phyloP scores from a whole-genome alignment of 805 yeast species.

The Candida schatavii region DNA sequence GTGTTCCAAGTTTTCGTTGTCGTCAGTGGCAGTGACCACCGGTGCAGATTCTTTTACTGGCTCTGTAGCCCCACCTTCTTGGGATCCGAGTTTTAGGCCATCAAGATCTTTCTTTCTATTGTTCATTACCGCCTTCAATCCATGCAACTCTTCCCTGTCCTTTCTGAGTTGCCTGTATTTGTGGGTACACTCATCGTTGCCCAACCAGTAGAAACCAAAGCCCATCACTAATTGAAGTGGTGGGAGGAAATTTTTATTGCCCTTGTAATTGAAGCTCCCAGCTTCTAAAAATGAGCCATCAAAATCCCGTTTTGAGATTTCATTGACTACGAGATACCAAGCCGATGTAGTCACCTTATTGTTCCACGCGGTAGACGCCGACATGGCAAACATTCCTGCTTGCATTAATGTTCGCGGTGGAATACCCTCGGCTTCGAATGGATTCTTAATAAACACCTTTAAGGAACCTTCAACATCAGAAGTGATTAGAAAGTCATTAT shows the following conservation, averaged over 20 bases:
- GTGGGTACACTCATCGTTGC: slow-evolving; percentile 53
- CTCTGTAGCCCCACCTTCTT: slow-evolving; percentile 3
- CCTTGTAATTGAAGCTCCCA: slow-evolving; percentile 57
- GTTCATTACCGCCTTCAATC: slow-evolving; percentile 32
- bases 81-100: slow-evolving; percentile 9
- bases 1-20: background rate
- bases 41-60: background rate
- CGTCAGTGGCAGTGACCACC: background rate
- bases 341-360: slow-evolving; percentile 77
- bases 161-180: slow-evolving; percentile 25
- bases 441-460: slow-evolving; percentile 79
- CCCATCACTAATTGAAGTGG: slow-evolving; percentile 92
- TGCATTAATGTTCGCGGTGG: slow-evolving; percentile 88
- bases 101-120: slow-evolving; percentile 39
- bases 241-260: slow-evolving; percentile 59
- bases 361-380: slow-evolving; percentile 88
- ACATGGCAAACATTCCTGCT: slow-evolving; percentile 82
- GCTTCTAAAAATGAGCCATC: slow-evolving; percentile 57
- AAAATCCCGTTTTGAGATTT: slow-evolving; percentile 67
- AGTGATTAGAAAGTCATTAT: slow-evolving; percentile 67
- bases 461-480: slow-evolving; percentile 74
- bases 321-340: slow-evolving; percentile 75
- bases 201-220: slow-evolving; percentile 73
- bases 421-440: slow-evolving; percentile 61
- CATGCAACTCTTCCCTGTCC: slow-evolving; percentile 34